Base-by-base conservation (phyloP, 306 rosid genomes). In the Begonia loranthoides region DNA sequence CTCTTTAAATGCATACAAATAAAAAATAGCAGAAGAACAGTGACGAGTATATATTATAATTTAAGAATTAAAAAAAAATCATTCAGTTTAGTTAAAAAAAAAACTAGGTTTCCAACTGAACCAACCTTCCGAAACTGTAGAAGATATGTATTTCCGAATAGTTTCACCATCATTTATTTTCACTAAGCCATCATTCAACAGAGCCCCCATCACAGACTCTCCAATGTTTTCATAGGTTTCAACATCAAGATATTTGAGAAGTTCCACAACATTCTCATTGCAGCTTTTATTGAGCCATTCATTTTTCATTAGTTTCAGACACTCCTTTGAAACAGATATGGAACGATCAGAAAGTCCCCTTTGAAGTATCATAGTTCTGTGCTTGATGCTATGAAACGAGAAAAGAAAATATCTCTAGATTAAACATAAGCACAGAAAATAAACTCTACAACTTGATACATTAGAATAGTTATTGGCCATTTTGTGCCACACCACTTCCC, bases 281-380 rank as follows among this genome's bases (percentile, higher is more conserved):
- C 92, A 90, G 69, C 82, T 78, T 60, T 82, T 80, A 5, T 44
- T 43, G 46, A 90, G 92, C 99, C 95, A 90, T 59, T 84, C 88
- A 62, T 90, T 95, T 80, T 71, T 86, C 95, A 85, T 62, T 46
- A 90, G 66, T 68, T 74, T 90, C 58, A 90, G 73, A 63, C 95
- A 85, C 72, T 82, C 95, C 75, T 70, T 85, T 54, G 94, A 75
- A 67, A 90, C 94, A 36, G 73, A 72, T 53, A 28, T 65, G 67
- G 99, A 82, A 52, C 99, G 92, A 56, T 90, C 99, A 13, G 82
- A 81, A 54, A 90, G 92, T 69, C 99, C 99, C 72, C 99, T 85
- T 63, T 57, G 83, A 66, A 86, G 94, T 66, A 90, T 82, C 13
- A 69, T 17, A 49, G 94, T 72, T 70, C 99, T 74, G 47, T 66